Evolutionary conservation across 768 basidiomycete genomes (phyloP).

Genomic region (Mrakia gelida): DNA sequence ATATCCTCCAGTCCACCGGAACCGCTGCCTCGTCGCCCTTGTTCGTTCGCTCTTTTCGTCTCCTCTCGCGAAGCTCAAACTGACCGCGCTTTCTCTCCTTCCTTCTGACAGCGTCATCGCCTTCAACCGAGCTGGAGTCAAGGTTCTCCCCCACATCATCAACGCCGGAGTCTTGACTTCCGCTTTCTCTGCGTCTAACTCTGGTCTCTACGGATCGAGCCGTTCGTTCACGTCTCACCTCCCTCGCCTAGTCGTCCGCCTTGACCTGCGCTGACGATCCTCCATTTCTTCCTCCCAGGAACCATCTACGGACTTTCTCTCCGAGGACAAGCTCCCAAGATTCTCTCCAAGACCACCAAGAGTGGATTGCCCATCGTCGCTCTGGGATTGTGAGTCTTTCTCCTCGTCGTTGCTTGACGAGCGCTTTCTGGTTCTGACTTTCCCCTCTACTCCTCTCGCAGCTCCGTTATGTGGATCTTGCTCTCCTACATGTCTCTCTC

Average conservation of each 20-base stretch:
- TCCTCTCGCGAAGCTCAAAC: too few relatives aligned
- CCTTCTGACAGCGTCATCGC: constrained; percentile 57
- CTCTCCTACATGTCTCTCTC: constrained; percentile 32
- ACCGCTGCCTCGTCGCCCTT: constrained; percentile 78
- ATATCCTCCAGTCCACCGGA: constrained; percentile 53
- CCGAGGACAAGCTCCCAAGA: constrained; percentile 48
- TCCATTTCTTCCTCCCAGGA: constrained; percentile 16
- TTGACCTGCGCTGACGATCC: too few relatives aligned
- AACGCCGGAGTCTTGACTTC: constrained; percentile 63
- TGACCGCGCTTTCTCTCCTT: too few relatives aligned
- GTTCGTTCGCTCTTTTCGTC: constrained; percentile 51
- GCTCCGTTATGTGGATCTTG: constrained; percentile 41
- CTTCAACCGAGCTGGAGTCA: constrained; percentile 65
- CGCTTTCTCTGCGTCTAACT: constrained; percentile 33
- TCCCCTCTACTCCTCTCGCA: too few relatives aligned
- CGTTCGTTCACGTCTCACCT: not conserved
- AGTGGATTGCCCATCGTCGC: constrained; percentile 52
- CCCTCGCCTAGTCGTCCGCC: too few relatives aligned
- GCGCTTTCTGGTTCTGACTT: too few relatives aligned
- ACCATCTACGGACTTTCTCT: constrained; percentile 47
- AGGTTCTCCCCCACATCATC: constrained; percentile 54
- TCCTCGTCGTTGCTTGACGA: too few relatives aligned
- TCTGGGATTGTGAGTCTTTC: constrained; percentile 15
- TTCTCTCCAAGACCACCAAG: constrained; percentile 51
- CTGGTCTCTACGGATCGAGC: constrained; percentile 39